A percentile compares a stretch with the other conserved stretches of the same genome.
Conservation (phyloP, 148 eudicot species). For the Silene latifolia region DNA sequence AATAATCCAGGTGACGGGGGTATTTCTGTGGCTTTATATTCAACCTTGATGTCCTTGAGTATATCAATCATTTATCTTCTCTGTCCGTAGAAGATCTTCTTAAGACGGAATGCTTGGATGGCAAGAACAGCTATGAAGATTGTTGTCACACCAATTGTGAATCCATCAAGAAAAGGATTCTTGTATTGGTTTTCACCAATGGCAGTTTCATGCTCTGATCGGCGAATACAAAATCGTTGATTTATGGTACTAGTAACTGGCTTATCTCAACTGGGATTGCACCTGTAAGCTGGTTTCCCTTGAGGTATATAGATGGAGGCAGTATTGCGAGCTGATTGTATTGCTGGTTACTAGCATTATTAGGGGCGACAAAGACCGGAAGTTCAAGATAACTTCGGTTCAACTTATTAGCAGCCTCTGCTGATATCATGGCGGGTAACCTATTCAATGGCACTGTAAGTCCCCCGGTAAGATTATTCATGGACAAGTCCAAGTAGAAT, state of each 20-base stretch:
- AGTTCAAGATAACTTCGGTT: constrained; percentile 44
- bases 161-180: constrained; percentile 30
- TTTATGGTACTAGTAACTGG: too few species aligned
- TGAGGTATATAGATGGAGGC: constrained; percentile 59
- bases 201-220: constrained; percentile 13
- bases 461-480: constrained; percentile 41
- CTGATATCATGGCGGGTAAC: constrained; percentile 39
- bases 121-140: constrained; percentile 13
- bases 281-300: constrained; percentile 53
- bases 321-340: constrained; percentile 53
- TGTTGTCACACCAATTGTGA: constrained; percentile 5
- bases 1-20: too few species aligned
- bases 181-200: constrained; percentile 32
- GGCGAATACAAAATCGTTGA: constrained; percentile 30
- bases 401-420: constrained; percentile 25
- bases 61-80: not conserved
- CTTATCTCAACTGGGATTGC: constrained; percentile 57
- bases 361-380: constrained; percentile 54
- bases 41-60: not conserved
- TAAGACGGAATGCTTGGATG: constrained; percentile 9
- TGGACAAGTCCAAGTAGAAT: constrained; percentile 62
- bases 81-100: constrained; percentile 4
- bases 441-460: constrained; percentile 40
- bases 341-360: constrained; percentile 38
- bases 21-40: too few species aligned